Percentiles rank a stretch among this genome's conserved stretches.
These are phyloP conservation scores for Triangularia setosa DNA, from an alignment of 2,329 filamentous ascomycete genomes.

Conservation along the genomic window DNA sequence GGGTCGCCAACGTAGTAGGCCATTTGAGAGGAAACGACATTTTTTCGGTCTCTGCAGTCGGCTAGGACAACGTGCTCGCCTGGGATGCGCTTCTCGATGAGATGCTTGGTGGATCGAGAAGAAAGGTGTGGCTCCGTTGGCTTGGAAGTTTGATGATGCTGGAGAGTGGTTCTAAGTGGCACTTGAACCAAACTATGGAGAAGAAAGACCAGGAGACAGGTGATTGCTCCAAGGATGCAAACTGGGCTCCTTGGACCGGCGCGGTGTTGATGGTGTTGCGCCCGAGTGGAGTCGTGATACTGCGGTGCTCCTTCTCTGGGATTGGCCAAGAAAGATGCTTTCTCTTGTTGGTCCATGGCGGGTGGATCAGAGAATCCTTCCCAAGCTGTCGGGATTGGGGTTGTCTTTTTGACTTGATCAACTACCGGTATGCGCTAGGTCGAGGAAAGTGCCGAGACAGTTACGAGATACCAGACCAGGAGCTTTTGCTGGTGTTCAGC, in stretches of 20 bases:
- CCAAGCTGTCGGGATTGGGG: neutral
- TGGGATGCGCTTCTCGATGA: neutral
- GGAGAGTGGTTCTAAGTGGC: neutral
- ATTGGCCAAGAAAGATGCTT: neutral
- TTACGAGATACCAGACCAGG: neutral
- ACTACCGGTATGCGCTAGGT: neutral
- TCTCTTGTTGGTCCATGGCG: neutral
- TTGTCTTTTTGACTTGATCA: neutral
- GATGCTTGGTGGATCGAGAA: neutral
- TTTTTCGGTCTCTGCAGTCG: constrained; percentile 27
- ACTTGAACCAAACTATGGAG: neutral
- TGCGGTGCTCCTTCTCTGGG: neutral
- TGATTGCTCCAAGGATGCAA: neutral
- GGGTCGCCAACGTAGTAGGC: constrained; percentile 29
- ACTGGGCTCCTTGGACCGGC: neutral
- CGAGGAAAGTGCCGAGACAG: neutral
- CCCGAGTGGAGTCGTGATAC: neutral
- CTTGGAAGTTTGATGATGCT: neutral
- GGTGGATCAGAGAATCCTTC: neutral
- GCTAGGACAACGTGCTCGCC: constrained; percentile 32
- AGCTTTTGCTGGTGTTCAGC: neutral
- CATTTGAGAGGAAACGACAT: constrained; percentile 31
- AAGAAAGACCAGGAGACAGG: neutral
- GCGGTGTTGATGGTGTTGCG: neutral
- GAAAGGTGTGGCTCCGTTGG: neutral